phyloP scores from a whole-genome alignment of 768 basidiomycete genomes.

The Exidia glandulosa region DNA sequence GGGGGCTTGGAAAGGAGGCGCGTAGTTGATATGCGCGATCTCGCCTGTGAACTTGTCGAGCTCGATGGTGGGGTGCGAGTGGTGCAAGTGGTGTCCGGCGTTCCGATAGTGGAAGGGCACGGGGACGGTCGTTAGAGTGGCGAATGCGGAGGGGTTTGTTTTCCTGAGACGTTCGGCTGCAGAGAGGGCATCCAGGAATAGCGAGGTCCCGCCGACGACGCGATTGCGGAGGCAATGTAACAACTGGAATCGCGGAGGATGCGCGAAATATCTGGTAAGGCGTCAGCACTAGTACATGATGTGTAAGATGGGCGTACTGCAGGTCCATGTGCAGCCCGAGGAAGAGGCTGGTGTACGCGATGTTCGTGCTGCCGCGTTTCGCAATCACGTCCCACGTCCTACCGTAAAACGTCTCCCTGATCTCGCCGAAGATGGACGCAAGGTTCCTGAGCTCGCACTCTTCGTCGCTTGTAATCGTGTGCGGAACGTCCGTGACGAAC shows the following conservation, averaged over 20 bases:
- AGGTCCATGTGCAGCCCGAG: constrained; percentile 90
- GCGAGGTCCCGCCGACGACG: constrained; percentile 71
- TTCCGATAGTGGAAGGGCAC: constrained; percentile 91
- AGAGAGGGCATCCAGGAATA: constrained; percentile 74
- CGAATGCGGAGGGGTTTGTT: constrained; percentile 40
- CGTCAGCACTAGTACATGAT: too few relatives aligned
- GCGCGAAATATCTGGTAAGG: too few relatives aligned
- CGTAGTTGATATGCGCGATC: constrained; percentile 74
- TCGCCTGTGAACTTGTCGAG: constrained; percentile 25
- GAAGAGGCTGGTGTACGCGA: constrained; percentile 88
- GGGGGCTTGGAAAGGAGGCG: constrained; percentile 90
- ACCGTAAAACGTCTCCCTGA: constrained; percentile 86
- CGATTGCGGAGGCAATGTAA: constrained; percentile 83
- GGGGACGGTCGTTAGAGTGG: constrained; percentile 44
- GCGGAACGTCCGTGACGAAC: constrained; percentile 63
- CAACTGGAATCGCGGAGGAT: constrained; percentile 86
- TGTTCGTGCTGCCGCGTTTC: constrained; percentile 63
- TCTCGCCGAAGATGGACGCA: constrained; percentile 57
- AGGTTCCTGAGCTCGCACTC: constrained; percentile 59
- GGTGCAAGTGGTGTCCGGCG: constrained; percentile 72
- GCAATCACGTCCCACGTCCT: constrained; percentile 81
- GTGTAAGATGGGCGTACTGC: too few relatives aligned
- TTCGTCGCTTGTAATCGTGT: constrained; percentile 42
- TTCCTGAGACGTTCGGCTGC: constrained; percentile 45
- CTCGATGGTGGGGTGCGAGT: constrained; percentile 66